phyloP scores from a whole-genome alignment of 169 alveolate species.

The Cryptosporidium parvum region DNA sequence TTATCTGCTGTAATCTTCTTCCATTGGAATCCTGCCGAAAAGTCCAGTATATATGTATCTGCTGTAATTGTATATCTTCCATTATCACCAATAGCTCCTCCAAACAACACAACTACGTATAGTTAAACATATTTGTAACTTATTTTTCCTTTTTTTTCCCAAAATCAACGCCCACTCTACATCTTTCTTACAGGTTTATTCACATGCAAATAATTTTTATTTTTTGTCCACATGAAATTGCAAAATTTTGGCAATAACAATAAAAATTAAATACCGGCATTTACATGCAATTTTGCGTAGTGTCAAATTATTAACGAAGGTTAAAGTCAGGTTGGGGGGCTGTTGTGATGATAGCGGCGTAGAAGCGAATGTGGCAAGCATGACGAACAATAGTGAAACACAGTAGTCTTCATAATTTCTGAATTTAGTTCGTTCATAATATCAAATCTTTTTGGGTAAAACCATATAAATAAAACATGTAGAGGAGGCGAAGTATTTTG shows the following conservation, averaged over 20 bases:
- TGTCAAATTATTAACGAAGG: neutral
- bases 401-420: no score
- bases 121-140: neutral
- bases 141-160: neutral
- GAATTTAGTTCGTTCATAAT: neutral
- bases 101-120: conserved; percentile 88
- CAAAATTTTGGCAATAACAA: neutral
- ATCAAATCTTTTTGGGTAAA: no score
- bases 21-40: conserved; percentile 88
- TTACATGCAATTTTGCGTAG: conserved; percentile 4
- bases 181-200: neutral
- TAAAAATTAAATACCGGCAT: conserved; percentile 2
- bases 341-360: neutral
- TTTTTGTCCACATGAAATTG: neutral
- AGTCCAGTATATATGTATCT: conserved; percentile 93
- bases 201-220: neutral
- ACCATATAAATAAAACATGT: neutral
- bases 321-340: neutral
- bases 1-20: conserved; percentile 88
- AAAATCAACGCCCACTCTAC: neutral
- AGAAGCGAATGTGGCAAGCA: no score
- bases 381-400: no score
- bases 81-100: conserved; percentile 97
- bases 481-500: neutral
- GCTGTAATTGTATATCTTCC: conserved; percentile 97